phyloP scores from a whole-genome alignment of 164 flowering plant genomes.

The Aristolochia contorta region DNA sequence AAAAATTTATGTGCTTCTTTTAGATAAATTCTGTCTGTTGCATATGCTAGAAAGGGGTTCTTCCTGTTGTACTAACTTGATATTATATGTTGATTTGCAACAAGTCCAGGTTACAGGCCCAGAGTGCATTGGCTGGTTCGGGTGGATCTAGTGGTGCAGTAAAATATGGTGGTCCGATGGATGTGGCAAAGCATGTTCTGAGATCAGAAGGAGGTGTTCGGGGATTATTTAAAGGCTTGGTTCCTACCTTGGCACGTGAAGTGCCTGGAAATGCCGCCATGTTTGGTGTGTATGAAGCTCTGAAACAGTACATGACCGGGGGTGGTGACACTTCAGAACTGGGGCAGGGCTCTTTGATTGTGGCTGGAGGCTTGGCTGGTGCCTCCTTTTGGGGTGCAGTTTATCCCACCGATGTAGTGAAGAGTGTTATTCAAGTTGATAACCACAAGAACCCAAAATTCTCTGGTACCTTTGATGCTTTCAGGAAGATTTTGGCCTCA shows the following conservation, averaged over 20 bases:
- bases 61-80: not conserved
- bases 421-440: constrained; percentile 90
- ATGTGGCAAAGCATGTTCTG: constrained; percentile 85
- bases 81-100: not conserved
- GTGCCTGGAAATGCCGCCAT: constrained; percentile 92
- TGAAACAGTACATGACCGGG: constrained; percentile 74
- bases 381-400: constrained; percentile 78
- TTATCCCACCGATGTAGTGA: constrained; percentile 90
- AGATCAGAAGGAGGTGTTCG: constrained; percentile 62
- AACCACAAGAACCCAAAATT: constrained; percentile 77
- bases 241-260: constrained; percentile 88
- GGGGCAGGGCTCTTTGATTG: constrained; percentile 67
- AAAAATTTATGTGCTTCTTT: too few relatives aligned
- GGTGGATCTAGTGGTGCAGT: constrained; percentile 37
- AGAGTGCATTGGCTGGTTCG: constrained; percentile 58
- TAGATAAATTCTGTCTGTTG: not conserved
- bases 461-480: constrained; percentile 74
- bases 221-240: constrained; percentile 86
- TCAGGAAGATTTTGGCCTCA: constrained; percentile 50
- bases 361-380: constrained; percentile 93
- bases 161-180: constrained; percentile 94
- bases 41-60: not conserved
- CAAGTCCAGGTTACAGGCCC: constrained; percentile 82
- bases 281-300: constrained; percentile 87
- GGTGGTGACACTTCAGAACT: constrained; percentile 75